Conservation (phyloP, 1,284 basidiomycete genomes). For the Austroboletus novae-zelandiae region DNA sequence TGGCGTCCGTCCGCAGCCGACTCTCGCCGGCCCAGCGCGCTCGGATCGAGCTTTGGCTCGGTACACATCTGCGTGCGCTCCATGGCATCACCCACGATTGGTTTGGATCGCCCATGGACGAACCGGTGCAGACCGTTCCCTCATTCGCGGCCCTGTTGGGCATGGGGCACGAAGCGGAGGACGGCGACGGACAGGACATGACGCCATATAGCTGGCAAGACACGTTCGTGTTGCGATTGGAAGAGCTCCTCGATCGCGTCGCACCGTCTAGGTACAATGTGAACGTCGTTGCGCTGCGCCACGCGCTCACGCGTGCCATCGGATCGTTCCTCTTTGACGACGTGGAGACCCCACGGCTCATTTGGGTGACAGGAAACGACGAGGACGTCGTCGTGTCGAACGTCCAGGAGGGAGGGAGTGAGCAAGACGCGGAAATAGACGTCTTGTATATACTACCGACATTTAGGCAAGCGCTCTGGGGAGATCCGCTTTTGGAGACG, state of each 20-base stretch:
- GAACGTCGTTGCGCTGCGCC: slow-evolving; percentile 46
- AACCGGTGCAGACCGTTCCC: slow-evolving; percentile 13
- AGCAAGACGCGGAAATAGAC: slow-evolving; percentile 17
- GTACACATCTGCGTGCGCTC: too few species aligned
- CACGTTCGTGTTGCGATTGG: slow-evolving; percentile 58
- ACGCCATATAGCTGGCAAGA: slow-evolving; percentile 68
- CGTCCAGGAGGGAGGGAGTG: background rate
- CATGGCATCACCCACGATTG: slow-evolving; percentile 60
- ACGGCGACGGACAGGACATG: slow-evolving; percentile 28
- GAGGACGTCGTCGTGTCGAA: slow-evolving; percentile 47
- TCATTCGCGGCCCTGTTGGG: slow-evolving; percentile 13
- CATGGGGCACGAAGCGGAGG: background rate
- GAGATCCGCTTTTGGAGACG: slow-evolving; percentile 67
- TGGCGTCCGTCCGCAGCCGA: too few species aligned
- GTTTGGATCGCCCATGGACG: slow-evolving; percentile 52
- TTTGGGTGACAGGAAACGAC: slow-evolving; percentile 58
- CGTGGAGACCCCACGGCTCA: slow-evolving; percentile 64
- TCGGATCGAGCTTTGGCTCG: too few species aligned
- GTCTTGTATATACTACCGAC: slow-evolving; percentile 50
- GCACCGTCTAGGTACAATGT: background rate
- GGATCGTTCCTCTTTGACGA: slow-evolving; percentile 73
- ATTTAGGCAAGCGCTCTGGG: slow-evolving; percentile 61
- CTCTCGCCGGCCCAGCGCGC: too few species aligned
- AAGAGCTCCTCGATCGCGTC: slow-evolving; percentile 46
- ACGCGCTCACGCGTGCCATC: slow-evolving; percentile 61